Conservation (phyloP, 139 green algal genomes). For the Picochlorum sp. region DNA sequence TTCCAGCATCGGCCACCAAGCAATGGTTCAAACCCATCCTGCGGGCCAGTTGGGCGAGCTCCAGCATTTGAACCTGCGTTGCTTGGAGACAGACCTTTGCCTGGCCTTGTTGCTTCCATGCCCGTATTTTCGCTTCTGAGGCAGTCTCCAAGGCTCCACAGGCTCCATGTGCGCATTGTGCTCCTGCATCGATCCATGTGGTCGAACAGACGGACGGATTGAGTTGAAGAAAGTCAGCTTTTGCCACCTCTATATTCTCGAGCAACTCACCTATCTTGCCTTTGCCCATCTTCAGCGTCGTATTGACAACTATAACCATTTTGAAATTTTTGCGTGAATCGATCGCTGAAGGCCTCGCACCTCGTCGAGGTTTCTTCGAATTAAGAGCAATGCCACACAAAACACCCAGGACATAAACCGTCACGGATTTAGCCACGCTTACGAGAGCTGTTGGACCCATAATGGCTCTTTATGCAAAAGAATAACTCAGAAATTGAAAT, state of each 20-base stretch:
- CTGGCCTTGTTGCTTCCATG: slow-evolving; percentile 63
- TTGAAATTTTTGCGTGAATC: slow-evolving; percentile 21
- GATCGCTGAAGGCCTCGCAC: neutral
- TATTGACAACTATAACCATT: slow-evolving; percentile 45
- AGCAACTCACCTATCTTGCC: slow-evolving; percentile 61
- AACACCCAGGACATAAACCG: no score
- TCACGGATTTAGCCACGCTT: no score
- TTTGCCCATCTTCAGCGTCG: slow-evolving; percentile 61
- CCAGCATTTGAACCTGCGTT: slow-evolving; percentile 15
- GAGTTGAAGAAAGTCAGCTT: no score
- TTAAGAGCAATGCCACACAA: no score
- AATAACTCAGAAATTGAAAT: no score
- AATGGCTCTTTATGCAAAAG: no score
- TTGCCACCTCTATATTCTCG: neutral
- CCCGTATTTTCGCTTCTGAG: slow-evolving; percentile 25
- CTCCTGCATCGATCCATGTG: slow-evolving; percentile 33
- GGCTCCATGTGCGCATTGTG: slow-evolving; percentile 76
- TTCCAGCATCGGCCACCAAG: slow-evolving; percentile 55
- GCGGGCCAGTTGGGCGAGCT: slow-evolving; percentile 5
- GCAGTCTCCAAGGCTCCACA: slow-evolving; percentile 52
- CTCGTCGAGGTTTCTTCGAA: neutral
- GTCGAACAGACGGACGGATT: neutral
- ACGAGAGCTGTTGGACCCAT: no score
- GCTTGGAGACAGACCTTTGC: slow-evolving; percentile 74
- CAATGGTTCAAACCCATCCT: slow-evolving; percentile 13